Evolutionary conservation across 192 early-diverging fungal species (phyloP), one percentile per base, ranked within the genome.

Genomic region (Mortierella hygrophila): DNA sequence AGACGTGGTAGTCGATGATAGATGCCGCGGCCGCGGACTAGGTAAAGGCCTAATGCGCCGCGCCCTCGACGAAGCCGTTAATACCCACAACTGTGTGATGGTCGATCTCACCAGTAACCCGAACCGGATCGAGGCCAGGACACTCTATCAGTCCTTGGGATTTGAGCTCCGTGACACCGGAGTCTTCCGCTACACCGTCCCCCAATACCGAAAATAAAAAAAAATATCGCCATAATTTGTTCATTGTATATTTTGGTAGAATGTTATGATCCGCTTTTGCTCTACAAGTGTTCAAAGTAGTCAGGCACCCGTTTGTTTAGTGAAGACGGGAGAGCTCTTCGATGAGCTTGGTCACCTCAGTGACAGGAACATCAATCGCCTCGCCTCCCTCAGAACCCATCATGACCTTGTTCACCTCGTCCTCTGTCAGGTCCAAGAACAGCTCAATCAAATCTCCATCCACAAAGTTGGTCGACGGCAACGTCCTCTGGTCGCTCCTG

Each of bases 391-490:
- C 73, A 26, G 79, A 71, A 1, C 71, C 83, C 37, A 70, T 77
- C 60, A 86, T 65, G 11, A 90, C 87, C 40, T 82, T 32, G 35
- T 84, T 84, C 49, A 88, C 75, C 57, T 91, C 81, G 35, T 94
- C 92, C 4, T 68, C 82, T 0, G 89, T 76, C 76, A 97, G 82
- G 74, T 97, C 95, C 72, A 97, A 76, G 71, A 96, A 98, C 60
- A 87, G 79, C 85, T 98, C 96, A n/a, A 99, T 92, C 68, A 99
- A 78, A 83, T 98, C 98, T 6, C 98, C 98, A 84, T 99, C 97
- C 55, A 99, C 84, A 76, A 96, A 95, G 0, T 93, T 92, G 42
- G 88, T 89, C 13, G 91, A 75, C 18, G 89, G 79, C 9, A 78
- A 70, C 0, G 70, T 85, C 18, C 91, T 83, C 42, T 89, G 88